Percentiles rank a stretch among this genome's conserved stretches.
Conservation (phyloP, 164 flowering plant genomes). For the grape (Vitis vinifera) region DNA sequence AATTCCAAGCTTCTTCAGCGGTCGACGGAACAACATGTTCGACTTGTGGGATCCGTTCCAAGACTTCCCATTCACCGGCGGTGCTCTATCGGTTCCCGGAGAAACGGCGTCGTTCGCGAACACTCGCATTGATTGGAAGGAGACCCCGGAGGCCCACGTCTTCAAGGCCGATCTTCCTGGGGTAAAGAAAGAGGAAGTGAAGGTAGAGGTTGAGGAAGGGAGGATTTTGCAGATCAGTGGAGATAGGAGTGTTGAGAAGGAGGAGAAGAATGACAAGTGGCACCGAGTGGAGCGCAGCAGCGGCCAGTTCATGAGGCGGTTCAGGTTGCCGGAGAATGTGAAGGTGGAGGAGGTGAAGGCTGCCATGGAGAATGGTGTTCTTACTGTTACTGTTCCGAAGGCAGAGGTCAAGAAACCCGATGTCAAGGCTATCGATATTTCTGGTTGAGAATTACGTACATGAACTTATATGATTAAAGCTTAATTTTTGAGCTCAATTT, state of each 20-base stretch:
- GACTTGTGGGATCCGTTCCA: conserved; percentile 21
- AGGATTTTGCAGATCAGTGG: conserved; percentile 12
- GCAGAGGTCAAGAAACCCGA: conserved; percentile 3
- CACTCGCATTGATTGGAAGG: conserved; percentile 8
- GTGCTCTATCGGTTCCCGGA: neutral
- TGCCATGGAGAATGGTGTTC: conserved; percentile 11
- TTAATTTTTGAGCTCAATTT: too few species aligned
- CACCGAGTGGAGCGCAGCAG: conserved; percentile 15
- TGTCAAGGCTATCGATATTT: conserved; percentile 8
- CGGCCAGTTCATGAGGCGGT: conserved; percentile 8
- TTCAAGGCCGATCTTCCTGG: conserved; percentile 8
- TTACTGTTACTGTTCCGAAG: conserved; percentile 10
- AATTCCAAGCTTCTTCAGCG: conserved; percentile 19
- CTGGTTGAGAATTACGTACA: neutral
- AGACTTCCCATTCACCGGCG: conserved; percentile 3
- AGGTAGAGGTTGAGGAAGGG: conserved; percentile 11
- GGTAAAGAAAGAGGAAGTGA: conserved; percentile 4
- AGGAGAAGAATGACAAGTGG: conserved; percentile 12
- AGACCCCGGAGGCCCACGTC: conserved; percentile 10
- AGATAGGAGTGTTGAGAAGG: conserved; percentile 12
- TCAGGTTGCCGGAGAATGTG: conserved; percentile 9
- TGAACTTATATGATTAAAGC: too few species aligned
- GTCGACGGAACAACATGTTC: conserved; percentile 4
- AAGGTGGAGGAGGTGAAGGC: conserved; percentile 9
- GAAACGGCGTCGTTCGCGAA: too few species aligned